Base-by-base conservation (phyloP, 2,329 filamentous ascomycete species). In the Coniochaeta prunicola region DNA sequence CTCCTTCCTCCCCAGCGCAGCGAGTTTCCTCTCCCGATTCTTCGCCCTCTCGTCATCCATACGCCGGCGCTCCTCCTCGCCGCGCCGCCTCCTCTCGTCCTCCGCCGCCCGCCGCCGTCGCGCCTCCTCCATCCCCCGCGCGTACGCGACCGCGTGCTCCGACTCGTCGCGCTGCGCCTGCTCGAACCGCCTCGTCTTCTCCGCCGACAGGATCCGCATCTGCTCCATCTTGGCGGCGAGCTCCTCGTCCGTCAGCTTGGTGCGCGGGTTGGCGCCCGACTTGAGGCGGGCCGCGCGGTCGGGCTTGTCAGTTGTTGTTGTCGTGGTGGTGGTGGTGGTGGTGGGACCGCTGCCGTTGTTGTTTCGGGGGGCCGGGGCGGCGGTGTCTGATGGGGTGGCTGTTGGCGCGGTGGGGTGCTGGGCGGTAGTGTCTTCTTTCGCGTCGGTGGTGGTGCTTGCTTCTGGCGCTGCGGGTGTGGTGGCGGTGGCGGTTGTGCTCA, bases 1-100 rank as follows among this genome's bases (percentile, higher is more conserved):
- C 40, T 82, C 77, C 21, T 28, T 21, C 53, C 71, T 73, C 31
- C 77, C 76, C 73, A 86, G 78, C 0, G 83, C 83, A 63, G 81
- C 81, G 21, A 87, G 74, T 68, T 87, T 87, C 56, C 84, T 73
- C 70, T 85, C 82, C 9, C 83, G 70, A 65, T 87, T 87, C 63
- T 77, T 78, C 26, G 79, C 81, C 13, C 84, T 77, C 72, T 87
- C 84, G 38, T 85, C 82, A 28, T 86, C 82, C 62, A 83, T 74
- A 62, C 75, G 76, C 31, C 74, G 73, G 24, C 77, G 70, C 57
- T 82, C 78, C 62, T 80, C 81, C 15, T 84, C 82, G 53, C 76
- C 77, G n/a, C 75, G 73, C 58, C 74, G 73, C 21, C 80, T 74
- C 57, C 76, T 74, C 66, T 82, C 80, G 4, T 78, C 80, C 19